Conservation (phyloP, 2,329 filamentous ascomycete species). For the Stenocarpella maydis region DNA sequence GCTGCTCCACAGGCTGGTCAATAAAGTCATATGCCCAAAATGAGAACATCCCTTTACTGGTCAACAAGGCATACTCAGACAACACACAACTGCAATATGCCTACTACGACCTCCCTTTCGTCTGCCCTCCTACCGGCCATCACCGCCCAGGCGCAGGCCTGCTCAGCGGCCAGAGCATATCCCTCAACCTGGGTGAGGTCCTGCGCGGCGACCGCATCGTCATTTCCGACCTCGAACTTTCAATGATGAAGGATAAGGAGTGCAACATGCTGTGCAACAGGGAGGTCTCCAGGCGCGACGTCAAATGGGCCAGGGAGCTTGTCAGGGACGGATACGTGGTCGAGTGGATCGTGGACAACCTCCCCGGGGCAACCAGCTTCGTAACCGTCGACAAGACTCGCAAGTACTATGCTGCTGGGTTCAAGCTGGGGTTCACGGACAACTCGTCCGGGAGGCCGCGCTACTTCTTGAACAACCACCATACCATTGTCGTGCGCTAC, state of each 20-base stretch:
- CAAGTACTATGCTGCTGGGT: constrained; percentile 90
- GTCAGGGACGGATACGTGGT: constrained; percentile 84
- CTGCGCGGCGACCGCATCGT: constrained; percentile 86
- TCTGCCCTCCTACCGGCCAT: constrained; percentile 79
- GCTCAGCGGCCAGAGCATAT: constrained; percentile 78
- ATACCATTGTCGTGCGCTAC: constrained; percentile 84
- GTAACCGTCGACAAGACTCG: constrained; percentile 83
- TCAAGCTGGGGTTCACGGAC: constrained; percentile 85
- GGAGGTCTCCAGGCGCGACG: constrained; percentile 68
- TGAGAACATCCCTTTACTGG: constrained; percentile 82
- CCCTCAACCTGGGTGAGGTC: constrained; percentile 86
- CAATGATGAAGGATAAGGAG: constrained; percentile 78
- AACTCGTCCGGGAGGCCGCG: constrained; percentile 65
- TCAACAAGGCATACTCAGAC: constrained; percentile 93
- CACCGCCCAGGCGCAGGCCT: constrained; percentile 71
- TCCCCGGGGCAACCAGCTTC: constrained; percentile 88
- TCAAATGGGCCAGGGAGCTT: constrained; percentile 74
- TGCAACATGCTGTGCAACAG: constrained; percentile 77
- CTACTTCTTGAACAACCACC: constrained; percentile 87
- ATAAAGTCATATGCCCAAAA: constrained; percentile 80
- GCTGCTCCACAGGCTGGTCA: constrained; percentile 71
- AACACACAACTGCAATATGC: constrained; percentile 91
- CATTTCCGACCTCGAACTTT: constrained; percentile 82
- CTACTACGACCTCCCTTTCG: constrained; percentile 87
- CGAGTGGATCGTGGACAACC: constrained; percentile 93